Evolutionary conservation across 352 stramenopile species (phyloP).

Genomic region (Aphanomyces stellatus): DNA sequence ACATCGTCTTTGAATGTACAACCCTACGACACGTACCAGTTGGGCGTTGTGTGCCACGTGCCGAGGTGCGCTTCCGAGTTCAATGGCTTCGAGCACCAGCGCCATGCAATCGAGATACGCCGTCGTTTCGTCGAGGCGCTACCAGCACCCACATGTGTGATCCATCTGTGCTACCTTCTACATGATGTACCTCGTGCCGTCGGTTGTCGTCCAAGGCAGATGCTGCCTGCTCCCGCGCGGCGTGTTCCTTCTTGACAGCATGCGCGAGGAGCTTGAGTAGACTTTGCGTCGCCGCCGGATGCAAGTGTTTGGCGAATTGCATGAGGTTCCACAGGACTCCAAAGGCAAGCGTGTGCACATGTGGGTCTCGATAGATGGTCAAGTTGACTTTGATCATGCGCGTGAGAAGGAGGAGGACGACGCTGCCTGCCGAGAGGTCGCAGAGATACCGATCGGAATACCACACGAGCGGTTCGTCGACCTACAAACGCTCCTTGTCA

Average conservation of each 20-base stretch:
- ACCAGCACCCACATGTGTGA: too few relatives aligned
- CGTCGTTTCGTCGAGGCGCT: too few relatives aligned
- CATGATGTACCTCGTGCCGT: too few relatives aligned
- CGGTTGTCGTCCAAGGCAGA: too few relatives aligned
- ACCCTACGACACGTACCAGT: constrained; percentile 40
- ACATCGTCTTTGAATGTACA: too few relatives aligned
- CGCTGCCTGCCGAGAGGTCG: constrained; percentile 58
- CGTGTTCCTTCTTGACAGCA: constrained; percentile 60
- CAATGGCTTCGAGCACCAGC: too few relatives aligned
- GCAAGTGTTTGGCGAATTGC: constrained; percentile 56
- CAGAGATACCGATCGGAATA: constrained; percentile 74
- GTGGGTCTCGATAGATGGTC: constrained; percentile 67
- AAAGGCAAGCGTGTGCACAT: constrained; percentile 71
- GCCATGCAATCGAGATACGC: too few relatives aligned
- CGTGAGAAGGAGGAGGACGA: constrained; percentile 73
- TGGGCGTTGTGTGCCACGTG: constrained; percentile 40
- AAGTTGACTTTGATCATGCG: constrained; percentile 72
- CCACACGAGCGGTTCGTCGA: constrained; percentile 57
- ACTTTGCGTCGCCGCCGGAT: constrained; percentile 61
- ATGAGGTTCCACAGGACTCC: constrained; percentile 64
- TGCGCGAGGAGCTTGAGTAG: constrained; percentile 62
- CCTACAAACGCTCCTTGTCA: too few relatives aligned
- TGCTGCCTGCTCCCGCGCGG: constrained; percentile 23
- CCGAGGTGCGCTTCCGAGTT: too few relatives aligned
- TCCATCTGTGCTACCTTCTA: too few relatives aligned